Evolutionary conservation across 345 rosid genomes (phyloP).

Genomic region (Erodium maritimum): DNA sequence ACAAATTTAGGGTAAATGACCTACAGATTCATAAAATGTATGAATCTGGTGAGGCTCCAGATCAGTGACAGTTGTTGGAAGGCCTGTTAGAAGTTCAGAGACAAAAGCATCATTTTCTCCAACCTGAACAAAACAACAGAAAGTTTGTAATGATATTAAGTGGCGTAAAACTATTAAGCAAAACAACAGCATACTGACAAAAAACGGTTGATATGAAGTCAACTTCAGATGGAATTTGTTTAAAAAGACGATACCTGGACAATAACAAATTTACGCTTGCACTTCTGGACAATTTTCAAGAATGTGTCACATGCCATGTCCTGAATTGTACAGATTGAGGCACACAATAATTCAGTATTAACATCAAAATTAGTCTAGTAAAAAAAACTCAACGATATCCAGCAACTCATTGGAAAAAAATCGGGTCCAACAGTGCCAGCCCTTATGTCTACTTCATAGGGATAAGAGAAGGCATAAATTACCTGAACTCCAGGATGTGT

Average conservation of each 20-base stretch:
- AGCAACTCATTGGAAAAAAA: no score
- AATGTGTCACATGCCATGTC: constrained; percentile 99
- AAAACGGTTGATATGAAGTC: no score
- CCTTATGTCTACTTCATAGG: not conserved
- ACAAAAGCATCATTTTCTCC: constrained; percentile 97
- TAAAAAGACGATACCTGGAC: constrained; percentile 42
- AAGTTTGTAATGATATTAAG: not conserved
- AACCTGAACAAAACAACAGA: constrained; percentile 34
- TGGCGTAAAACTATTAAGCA: not conserved
- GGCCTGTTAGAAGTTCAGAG: constrained; percentile 91
- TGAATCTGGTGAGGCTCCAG: constrained; percentile 99
- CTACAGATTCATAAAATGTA: constrained; percentile 93
- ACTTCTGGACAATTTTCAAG: constrained; percentile 97
- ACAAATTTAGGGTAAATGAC: constrained; percentile 1
- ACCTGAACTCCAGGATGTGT: constrained; percentile 99
- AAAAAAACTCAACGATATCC: no score
- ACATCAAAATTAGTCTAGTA: no score
- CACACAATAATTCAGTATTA: not conserved
- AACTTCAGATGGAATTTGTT: not conserved
- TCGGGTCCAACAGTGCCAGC: no score
- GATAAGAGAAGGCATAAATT: constrained; percentile 1
- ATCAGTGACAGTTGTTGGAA: constrained; percentile 83
- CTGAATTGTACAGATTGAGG: constrained; percentile 28
- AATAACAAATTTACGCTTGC: constrained; percentile 93
- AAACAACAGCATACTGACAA: not conserved